Evolutionary conservation across 1,284 basidiomycete genomes (phyloP).

Genomic region (Melanopsichium pennsylvanicum): DNA sequence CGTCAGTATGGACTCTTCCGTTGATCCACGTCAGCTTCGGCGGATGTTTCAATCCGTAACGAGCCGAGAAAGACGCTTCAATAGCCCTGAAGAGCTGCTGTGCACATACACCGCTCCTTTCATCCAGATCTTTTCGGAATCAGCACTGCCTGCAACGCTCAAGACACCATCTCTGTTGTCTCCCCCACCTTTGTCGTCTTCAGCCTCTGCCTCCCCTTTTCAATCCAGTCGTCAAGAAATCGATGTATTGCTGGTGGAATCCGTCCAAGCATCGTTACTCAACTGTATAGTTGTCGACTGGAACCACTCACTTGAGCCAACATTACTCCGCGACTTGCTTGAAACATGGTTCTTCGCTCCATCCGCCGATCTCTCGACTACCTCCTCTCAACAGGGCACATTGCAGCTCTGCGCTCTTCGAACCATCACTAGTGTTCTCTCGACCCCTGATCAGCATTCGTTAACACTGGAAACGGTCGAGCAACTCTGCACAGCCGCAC

Average conservation of each 20-base stretch:
- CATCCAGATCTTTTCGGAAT: neutral
- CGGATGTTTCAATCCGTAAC: conserved; percentile 4
- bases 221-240: too few relatives aligned
- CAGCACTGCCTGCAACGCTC: neutral
- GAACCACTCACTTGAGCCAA: neutral
- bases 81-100: neutral
- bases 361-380: too few relatives aligned
- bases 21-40: conserved; percentile 6
- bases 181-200: too few relatives aligned
- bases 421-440: conserved; percentile 7
- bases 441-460: neutral
- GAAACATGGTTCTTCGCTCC: conserved; percentile 19
- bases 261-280: conserved; percentile 17
- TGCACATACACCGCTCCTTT: neutral
- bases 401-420: conserved; percentile 23
- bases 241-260: conserved; percentile 13
- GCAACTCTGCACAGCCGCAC: conserved; percentile 1
- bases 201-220: neutral
- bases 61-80: conserved; percentile 5
- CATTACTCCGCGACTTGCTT: neutral
- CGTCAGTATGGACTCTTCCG: too few relatives aligned
- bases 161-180: neutral
- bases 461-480: neutral
- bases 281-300: conserved; percentile 16
- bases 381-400: too few relatives aligned